A percentile compares a stretch with the other conserved stretches of the same genome.
These are phyloP conservation scores for Beauveria medogensis DNA, from an alignment of 2,329 filamentous ascomycete genomes.

Conservation along the genomic window DNA sequence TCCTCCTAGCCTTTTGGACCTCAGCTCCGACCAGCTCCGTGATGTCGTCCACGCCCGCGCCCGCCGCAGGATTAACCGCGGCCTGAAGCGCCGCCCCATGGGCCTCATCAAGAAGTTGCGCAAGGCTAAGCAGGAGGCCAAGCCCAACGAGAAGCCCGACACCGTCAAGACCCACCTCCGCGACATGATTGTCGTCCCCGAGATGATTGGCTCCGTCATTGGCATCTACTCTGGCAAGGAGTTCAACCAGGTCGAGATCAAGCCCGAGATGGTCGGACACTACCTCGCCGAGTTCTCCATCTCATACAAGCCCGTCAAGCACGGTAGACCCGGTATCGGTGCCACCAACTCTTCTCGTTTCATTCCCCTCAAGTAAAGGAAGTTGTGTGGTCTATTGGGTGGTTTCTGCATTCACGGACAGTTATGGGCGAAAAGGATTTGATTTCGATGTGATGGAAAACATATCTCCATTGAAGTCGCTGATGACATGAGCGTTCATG, in stretches of 20 bases:
- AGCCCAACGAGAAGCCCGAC: conserved; percentile 99
- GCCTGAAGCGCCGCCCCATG: conserved; percentile 99
- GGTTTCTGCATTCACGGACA: conserved; percentile 51
- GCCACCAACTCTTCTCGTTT: conserved; percentile 99
- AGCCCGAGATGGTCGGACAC: conserved; percentile 99
- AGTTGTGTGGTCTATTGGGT: conserved; percentile 34
- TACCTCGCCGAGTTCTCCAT: conserved; percentile 99
- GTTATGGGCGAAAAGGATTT: conserved; percentile 49
- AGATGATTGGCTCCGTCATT: conserved; percentile 99
- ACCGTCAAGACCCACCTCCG: conserved; percentile 98
- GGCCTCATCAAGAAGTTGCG: conserved; percentile 99
- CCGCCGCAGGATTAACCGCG: conserved; percentile 98
- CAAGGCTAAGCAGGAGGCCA: conserved; percentile 97
- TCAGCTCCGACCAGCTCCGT: conserved; percentile 95
- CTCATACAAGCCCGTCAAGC: conserved; percentile 99
- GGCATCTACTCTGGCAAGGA: conserved; percentile 99
- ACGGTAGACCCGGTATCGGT: conserved; percentile 99
- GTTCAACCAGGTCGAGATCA: conserved; percentile 99
- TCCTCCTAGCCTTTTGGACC: conserved; percentile 79
- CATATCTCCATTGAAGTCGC: conserved; percentile 35
- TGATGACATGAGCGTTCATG: conserved; percentile 38
- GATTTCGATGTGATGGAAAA: conserved; percentile 42
- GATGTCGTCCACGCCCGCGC: conserved; percentile 99
- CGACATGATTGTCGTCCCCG: conserved; percentile 99
- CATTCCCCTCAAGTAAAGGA: conserved; percentile 99